Percentiles rank a stretch among this genome's conserved stretches.
Conservation (phyloP, 352 stramenopile genomes). For the Vaucheria bursata region DNA sequence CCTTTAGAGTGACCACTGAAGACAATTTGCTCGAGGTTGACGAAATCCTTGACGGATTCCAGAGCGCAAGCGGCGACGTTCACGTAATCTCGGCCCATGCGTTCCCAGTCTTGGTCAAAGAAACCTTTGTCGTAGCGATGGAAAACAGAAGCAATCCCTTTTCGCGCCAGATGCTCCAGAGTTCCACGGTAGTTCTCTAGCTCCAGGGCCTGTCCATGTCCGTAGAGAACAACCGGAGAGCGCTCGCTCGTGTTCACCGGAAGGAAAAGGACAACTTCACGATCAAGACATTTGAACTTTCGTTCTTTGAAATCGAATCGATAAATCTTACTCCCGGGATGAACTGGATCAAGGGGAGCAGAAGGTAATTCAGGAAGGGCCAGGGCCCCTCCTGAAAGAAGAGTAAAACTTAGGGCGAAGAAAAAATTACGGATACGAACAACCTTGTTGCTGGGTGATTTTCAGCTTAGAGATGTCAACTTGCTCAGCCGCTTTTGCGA, state of each 20-base stretch:
- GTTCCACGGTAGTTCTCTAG: background rate
- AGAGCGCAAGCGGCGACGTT: background rate
- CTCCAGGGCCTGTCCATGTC: background rate
- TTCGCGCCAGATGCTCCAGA: background rate
- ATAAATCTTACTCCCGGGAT: background rate
- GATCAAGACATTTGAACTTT: background rate
- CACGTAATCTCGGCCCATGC: background rate
- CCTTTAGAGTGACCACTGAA: background rate
- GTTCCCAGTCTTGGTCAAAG: background rate
- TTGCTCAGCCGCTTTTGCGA: background rate
- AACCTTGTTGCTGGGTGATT: background rate
- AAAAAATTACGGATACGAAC: background rate
- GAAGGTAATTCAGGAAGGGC: background rate
- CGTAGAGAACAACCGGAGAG: background rate
- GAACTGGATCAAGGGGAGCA: too few species aligned
- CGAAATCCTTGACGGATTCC: background rate
- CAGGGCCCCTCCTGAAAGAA: background rate
- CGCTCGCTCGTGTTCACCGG: background rate
- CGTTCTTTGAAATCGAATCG: background rate
- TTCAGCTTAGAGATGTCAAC: background rate
- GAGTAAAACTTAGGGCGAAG: background rate
- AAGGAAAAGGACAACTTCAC: background rate
- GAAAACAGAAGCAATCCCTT: background rate
- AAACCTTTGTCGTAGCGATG: background rate
- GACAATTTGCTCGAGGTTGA: background rate